A percentile compares a stretch with the other conserved stretches of the same genome.
These are phyloP conservation scores for Casuarina equisetifolia DNA, from an alignment of 306 rosid genomes.

Conservation along the genomic window DNA sequence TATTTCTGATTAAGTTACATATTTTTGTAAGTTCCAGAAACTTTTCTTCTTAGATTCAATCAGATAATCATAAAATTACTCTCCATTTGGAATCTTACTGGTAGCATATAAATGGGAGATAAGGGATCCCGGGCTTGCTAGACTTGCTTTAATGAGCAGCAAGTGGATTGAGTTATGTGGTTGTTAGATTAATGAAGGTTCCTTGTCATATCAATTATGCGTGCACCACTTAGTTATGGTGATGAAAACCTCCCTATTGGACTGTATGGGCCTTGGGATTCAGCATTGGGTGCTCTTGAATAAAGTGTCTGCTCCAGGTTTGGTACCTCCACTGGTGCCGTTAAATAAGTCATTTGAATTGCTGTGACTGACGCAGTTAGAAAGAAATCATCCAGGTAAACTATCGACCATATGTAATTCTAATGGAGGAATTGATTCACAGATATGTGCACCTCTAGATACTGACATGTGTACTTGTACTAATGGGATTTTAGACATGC, in stretches of 20 bases:
- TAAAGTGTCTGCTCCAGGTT: background rate
- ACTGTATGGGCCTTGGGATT: background rate
- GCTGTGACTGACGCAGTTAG: background rate
- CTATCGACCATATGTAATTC: background rate
- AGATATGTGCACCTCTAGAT: too few species aligned
- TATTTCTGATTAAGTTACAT: constrained; percentile 32
- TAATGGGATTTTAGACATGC: too few species aligned
- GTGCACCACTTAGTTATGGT: background rate
- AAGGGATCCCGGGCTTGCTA: background rate
- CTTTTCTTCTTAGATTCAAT: background rate
- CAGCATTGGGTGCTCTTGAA: background rate
- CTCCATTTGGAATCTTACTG: background rate
- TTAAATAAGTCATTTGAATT: background rate
- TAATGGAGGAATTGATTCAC: background rate
- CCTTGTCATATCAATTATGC: background rate
- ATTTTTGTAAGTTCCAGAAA: background rate
- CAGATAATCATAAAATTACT: background rate
- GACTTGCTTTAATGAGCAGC: background rate
- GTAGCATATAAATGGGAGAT: background rate
- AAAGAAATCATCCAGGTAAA: background rate
- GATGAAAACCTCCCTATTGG: background rate
- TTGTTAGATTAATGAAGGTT: background rate
- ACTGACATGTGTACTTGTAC: too few species aligned
- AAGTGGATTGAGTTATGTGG: background rate
- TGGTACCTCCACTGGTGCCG: background rate